Conservation (phyloP, 2,329 filamentous ascomycete species). For the Hymenotorrendiella dingleyae region DNA sequence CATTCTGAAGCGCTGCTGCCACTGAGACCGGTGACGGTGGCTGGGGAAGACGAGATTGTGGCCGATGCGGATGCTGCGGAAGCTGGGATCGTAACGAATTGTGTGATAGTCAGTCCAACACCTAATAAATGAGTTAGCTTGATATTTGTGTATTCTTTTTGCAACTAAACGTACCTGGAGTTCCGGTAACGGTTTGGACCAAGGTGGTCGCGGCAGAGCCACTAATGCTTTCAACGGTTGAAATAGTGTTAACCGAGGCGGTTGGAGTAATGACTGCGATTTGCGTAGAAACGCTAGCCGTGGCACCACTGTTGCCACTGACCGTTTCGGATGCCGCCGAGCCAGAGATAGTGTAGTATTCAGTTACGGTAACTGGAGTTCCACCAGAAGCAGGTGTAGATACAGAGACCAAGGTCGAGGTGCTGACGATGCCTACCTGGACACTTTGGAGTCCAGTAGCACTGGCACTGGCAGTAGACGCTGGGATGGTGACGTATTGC, state of each 20-base stretch:
- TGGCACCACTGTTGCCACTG: neutral
- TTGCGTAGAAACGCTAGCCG: neutral
- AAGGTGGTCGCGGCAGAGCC: neutral
- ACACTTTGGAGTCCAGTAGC: neutral
- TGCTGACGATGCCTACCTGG: neutral
- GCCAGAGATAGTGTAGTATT: neutral
- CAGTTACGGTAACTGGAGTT: neutral
- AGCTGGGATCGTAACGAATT: neutral
- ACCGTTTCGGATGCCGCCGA: neutral
- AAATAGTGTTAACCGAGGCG: neutral
- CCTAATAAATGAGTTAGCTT: too few relatives aligned
- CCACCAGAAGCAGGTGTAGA: neutral
- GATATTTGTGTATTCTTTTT: too few relatives aligned
- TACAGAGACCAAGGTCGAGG: neutral
- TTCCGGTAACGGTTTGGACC: neutral
- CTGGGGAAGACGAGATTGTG: neutral
- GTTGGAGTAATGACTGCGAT: neutral
- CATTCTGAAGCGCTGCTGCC: neutral
- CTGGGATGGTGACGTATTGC: neutral
- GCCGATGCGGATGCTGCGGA: neutral
- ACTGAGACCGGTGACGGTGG: too few relatives aligned
- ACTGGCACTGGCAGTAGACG: neutral
- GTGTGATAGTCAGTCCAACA: too few relatives aligned
- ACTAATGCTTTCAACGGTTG: neutral
- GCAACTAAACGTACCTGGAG: too few relatives aligned